Base-by-base conservation (phyloP, 495 filamentous ascomycete genomes). In the Penicillium lagena region DNA sequence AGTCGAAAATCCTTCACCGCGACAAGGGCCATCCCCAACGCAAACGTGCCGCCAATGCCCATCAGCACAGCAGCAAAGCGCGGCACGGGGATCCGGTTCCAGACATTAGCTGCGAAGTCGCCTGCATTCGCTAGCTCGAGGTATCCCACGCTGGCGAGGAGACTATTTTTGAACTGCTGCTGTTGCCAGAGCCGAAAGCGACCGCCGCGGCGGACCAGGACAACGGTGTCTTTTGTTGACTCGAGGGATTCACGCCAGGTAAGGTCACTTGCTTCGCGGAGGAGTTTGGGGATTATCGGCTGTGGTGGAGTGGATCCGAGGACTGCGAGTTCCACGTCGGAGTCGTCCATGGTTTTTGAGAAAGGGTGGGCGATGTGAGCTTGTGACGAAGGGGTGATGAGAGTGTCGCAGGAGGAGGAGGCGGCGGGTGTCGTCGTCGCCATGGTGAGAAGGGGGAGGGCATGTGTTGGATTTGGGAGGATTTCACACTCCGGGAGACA, bases 71-170 rank as follows among this genome's bases (percentile, higher is more conserved):
- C 56, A 4, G 70, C 72, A 37, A 68, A 67, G 2, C 38, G 56
- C 3, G 75, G 72, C 2, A 74, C 61, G 0, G 73, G 75, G 29
- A 64, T 60, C 17, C 67, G 39, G 36, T 78, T 78, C 72, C 71
- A 78, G 7, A 75, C 69, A 35, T 78, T 78, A 11, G 75, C 73
- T 0, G 75, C 70, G 35, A 78, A 76, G 47, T 78, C 75, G 2
- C 64, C 70, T 0, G 70, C 72, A 39, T 78, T 78, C 35, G 70
- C 71, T 12, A 77, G 60, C 45, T 78, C 75, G 28, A 78, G 63
- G 39, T 66, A 73, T 1, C 71, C 75, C 1, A 74, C 66, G 36
- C 68, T 62, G 1, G 64, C 60, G 13, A 76, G 64, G 1, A 78
- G 58, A 40, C 60, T 72, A 55, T 78, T 78, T 8, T 58, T 57